Evolutionary conservation across 352 stramenopile genomes (phyloP), one percentile per base, ranked within the genome.

Genomic region (Pythium angustatum): DNA sequence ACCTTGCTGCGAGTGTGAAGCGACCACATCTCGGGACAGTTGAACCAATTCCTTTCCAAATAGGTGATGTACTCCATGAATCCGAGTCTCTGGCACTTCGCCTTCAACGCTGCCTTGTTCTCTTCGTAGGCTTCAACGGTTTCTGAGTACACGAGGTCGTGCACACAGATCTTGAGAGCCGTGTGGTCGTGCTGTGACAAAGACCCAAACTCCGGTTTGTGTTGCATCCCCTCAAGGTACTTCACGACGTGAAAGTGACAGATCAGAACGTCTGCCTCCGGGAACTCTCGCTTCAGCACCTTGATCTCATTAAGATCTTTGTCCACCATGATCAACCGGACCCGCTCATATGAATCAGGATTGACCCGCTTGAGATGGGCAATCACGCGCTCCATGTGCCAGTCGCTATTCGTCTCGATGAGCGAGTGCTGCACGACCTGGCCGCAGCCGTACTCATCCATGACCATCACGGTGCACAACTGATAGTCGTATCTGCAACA

Each of bases 301-400:
- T 34, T 28, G 40, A 71, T 69, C 52, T 72, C 63, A 5, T 66
- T 53, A 5, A 75, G 28, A 27, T 73, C 51, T 44, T 70, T 70
- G 43, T 70, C 63, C 11, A 65, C 48, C 12, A 65, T 40, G 15
- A 70, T 58, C 10, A 70, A 48, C 3, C 48, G 55, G 0, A 47
- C 11, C 7, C 21, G 36, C 7, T 5, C 7, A 6, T 9, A 10
- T n/a, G 21, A 21, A 17, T 44, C 36, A 10, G 15, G 15, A 17
- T 44, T 44, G 7, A 44, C 36, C 14, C 21, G 15, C 4, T 17
- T 21, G 36, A 28, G 22, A 49, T 28, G 43, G 19, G 26, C 43
- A 15, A 49, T 17, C n/a, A 21, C 43, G 5, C 28, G 26, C 43
- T 26, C 22, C 27, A 53, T 34, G 10, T 51, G 24, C 30, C 31